phyloP scores from a whole-genome alignment of 768 basidiomycete species.

The Mycena chlorophos region DNA sequence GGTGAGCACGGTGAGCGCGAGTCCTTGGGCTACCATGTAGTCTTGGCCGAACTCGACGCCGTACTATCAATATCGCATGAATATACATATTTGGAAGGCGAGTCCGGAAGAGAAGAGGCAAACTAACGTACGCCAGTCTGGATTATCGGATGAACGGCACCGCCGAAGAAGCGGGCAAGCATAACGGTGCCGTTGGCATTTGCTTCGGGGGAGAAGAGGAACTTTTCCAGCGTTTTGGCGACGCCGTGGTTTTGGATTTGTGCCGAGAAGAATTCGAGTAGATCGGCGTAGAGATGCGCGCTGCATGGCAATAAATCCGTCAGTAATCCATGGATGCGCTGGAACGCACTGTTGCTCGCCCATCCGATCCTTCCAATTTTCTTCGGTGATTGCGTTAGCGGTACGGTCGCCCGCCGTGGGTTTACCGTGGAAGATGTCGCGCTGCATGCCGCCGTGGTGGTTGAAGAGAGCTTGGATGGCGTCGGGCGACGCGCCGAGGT shows the following conservation, averaged over 20 bases:
- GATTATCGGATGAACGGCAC: constrained; percentile 53
- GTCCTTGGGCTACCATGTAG: not conserved
- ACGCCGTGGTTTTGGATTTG: constrained; percentile 41
- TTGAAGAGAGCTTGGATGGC: not conserved
- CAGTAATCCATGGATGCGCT: not conserved
- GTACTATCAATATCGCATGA: too few species aligned
- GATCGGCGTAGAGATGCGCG: constrained; percentile 12
- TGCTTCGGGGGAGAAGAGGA: constrained; percentile 42
- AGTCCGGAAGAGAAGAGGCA: not conserved
- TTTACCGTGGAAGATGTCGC: constrained; percentile 2
- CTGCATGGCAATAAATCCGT: not conserved
- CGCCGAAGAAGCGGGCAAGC: constrained; percentile 36
- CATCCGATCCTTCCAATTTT: not conserved
- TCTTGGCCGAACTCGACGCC: not conserved
- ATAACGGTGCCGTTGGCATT: constrained; percentile 36
- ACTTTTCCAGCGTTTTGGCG: constrained; percentile 45
- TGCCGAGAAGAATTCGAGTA: constrained; percentile 39
- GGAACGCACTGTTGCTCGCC: not conserved
- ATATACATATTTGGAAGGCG: not conserved
- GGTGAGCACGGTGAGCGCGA: not conserved
- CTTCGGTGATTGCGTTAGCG: not conserved
- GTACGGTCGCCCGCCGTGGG: not conserved
- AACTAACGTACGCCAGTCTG: constrained; percentile 54
- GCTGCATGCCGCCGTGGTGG: not conserved
- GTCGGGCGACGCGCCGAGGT: not conserved